Base-by-base conservation (phyloP, 2,329 filamentous ascomycete genomes). In the Hypomyces rosellus region DNA sequence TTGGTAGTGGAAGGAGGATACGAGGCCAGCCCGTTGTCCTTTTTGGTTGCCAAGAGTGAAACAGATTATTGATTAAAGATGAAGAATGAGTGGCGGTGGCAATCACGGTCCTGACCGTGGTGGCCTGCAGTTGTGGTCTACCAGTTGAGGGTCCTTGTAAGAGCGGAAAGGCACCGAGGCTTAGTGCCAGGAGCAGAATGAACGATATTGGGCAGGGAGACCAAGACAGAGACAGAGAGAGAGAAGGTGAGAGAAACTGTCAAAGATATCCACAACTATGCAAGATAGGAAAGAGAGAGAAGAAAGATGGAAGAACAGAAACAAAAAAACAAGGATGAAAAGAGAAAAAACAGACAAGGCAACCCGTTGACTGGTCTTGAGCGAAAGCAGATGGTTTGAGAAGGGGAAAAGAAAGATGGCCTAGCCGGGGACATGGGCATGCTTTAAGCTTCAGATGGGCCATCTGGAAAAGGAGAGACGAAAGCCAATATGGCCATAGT, bases 371-470 rank as follows among this genome's bases (percentile, higher is more conserved):
- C 38, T 55, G 54, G 52, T 45, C 37, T 53, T 48, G 49, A 45
- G 44, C 49, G 46, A 56, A 52, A 51, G 48, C 45, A 53, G 53
- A 50, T 36, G 56, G 49, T 57, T 52, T 57, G 50, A 51, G 40
- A 60, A 55, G 54, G 48, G 47, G 37, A 46, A 54, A 57, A 59
- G 54, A 56, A 53, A 57, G 48, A 52, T 58, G 54, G 62, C 55
- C 43, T 38, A 56, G 55, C 47, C 9, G 33, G 61, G 61, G 60
- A 61, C 57, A 61, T 63, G 58, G 60, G 57, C 59, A 58, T 63
- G 55, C 58, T 63, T 64, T 63, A 65, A 65, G 58, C 59, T 56
- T 52, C 45, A 49, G 54, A 59, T 58, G 55, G 59, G 60, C 59
- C 58, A 51, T 45, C 39, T 18, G 49, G 38, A n/a, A 48, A 45